Evolutionary conservation across 805 yeast species (phyloP).

Genomic region (Candida maris): DNA sequence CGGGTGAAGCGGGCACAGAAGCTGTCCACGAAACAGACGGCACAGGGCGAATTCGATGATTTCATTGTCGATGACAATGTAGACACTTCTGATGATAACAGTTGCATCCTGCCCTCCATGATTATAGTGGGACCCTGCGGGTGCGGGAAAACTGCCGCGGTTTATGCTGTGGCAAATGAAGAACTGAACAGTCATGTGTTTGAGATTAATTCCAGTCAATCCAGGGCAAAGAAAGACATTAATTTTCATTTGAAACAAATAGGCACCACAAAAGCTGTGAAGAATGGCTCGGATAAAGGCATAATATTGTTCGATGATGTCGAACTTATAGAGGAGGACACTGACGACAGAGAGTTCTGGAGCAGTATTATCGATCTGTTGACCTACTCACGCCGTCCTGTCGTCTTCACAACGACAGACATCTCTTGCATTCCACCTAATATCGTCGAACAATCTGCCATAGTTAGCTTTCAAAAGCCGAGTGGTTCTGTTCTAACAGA

Average conservation of each 20-base stretch:
- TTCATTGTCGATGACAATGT: constrained; percentile 39
- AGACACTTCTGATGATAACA: constrained; percentile 24
- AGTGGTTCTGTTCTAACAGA: constrained; percentile 4
- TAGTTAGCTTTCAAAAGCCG: constrained; percentile 18
- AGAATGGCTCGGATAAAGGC: constrained; percentile 45
- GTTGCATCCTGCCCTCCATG: constrained; percentile 55
- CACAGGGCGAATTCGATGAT: constrained; percentile 25
- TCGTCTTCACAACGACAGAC: constrained; percentile 30
- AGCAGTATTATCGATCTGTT: constrained; percentile 58
- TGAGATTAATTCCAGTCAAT: constrained; percentile 75
- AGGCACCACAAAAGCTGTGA: constrained; percentile 80
- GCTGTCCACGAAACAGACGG: constrained; percentile 19
- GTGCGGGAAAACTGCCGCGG: constrained; percentile 71
- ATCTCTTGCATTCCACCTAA: constrained; percentile 25
- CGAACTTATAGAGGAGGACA: constrained; percentile 69
- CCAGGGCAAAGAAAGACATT: constrained; percentile 70
- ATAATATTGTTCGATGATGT: constrained; percentile 82
- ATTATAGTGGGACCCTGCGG: constrained; percentile 71
- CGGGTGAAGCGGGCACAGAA: constrained; percentile 24
- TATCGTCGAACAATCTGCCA: constrained; percentile 29
- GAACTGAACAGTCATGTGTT: constrained; percentile 63
- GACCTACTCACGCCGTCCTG: constrained; percentile 33
- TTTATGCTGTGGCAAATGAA: constrained; percentile 63
- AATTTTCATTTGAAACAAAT: constrained; percentile 65
- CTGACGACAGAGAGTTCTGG: constrained; percentile 85